Percentiles rank a stretch among this genome's conserved stretches.
These are phyloP conservation scores for Clonostachys chloroleuca DNA, from an alignment of 2,329 filamentous ascomycete species.

Conservation along the genomic window DNA sequence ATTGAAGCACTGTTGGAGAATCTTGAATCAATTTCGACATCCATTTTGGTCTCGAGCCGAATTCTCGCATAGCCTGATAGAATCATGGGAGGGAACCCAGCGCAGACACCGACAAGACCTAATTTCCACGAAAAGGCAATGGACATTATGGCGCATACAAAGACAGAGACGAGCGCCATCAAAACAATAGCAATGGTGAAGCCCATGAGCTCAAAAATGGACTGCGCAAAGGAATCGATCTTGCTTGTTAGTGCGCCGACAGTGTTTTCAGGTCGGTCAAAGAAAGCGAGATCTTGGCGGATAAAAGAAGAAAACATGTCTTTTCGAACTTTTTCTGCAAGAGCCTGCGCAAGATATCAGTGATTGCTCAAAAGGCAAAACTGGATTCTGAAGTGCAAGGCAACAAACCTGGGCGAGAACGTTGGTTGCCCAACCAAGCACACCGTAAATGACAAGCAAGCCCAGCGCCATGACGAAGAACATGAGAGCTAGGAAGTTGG, in stretches of 20 bases:
- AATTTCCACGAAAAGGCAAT: constrained; percentile 45
- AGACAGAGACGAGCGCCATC: constrained; percentile 37
- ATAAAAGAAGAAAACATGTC: background rate
- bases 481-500: constrained; percentile 51
- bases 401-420: constrained; percentile 19
- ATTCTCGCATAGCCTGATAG: constrained; percentile 41
- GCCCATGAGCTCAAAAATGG: constrained; percentile 44
- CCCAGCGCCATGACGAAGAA: constrained; percentile 48
- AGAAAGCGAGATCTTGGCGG: constrained; percentile 47
- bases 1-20: constrained; percentile 41
- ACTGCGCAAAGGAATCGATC: constrained; percentile 30
- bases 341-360: constrained; percentile 41
- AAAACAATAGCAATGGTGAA: constrained; percentile 42
- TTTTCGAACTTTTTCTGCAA: constrained; percentile 13
- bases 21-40: constrained; percentile 33
- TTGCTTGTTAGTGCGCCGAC: constrained; percentile 27
- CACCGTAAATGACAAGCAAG: constrained; percentile 36
- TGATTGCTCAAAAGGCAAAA: constrained; percentile 25
- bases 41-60: constrained; percentile 39
- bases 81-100: constrained; percentile 38
- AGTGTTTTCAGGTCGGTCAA: constrained; percentile 28
- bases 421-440: constrained; percentile 28
- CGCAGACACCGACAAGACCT: constrained; percentile 39
- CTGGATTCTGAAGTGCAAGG: constrained; percentile 2
- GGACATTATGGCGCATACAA: constrained; percentile 38